Base-by-base conservation (phyloP, 176 grass and related monocot genomes). In the Olyra latifolia region DNA sequence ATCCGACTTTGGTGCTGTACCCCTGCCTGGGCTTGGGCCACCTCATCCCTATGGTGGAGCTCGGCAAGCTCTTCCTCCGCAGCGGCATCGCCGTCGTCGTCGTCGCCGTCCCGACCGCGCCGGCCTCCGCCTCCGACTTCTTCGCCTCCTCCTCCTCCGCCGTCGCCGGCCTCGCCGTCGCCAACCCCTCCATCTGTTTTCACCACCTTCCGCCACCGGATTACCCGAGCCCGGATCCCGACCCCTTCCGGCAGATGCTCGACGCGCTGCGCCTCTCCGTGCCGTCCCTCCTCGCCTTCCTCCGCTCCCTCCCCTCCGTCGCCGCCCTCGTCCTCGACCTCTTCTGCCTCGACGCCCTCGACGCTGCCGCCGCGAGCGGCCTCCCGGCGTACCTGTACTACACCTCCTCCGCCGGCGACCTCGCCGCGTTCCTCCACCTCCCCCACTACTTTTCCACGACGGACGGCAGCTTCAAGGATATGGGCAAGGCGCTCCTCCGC, bases 31-130 rank as follows among this genome's bases (percentile, higher is more conserved):
- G 73, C 22, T 77, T 93, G 60, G 87, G 84, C 84, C 92, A 94
- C 80, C 78, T 91, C 10, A 76, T 77, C 66, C 84, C 89, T 19
- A 89, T 94, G 86, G 80, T 94, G 47, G 86, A 94, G 53, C 67
- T 94, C 29, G 84, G 83, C 70, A 87, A 89, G 86, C 79, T 82
- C 64, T 72, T 94, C 16, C 53, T 66, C 64, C 42, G 41, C 46
- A 76, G 71, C 35, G 76, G 80, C 72, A 38, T 94, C 27, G 9
- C 66, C n/a, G 80, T 87, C 66, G 57, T 73, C 55, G n/a, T 73
- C 55, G n/a, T 91, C 56, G 75, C 81, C 54, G 47, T 83, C 19
- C 72, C 80, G 20, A 83, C 86, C 22, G 76, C 61, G 30, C 82
- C 80, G 15, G 35, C 62, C 24, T 75, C 80, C 74, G 40, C 77